A percentile compares a stretch with the other conserved stretches of the same genome.
Conservation (phyloP, 495 filamentous ascomycete species). For the Astrothelium macrocarpum region DNA sequence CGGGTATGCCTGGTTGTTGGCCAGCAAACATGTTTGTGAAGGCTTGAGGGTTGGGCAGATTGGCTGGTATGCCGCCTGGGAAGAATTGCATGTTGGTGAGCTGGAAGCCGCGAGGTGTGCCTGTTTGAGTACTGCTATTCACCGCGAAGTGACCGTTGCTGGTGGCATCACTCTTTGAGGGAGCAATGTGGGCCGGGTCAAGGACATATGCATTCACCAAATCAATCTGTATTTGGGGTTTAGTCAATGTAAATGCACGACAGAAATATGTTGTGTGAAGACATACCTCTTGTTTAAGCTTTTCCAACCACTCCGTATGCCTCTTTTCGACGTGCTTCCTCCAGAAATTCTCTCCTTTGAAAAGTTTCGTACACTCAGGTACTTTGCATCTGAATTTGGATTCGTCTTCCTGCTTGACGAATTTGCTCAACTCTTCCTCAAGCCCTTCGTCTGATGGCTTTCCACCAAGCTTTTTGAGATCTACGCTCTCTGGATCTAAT, state of each 20-base stretch:
- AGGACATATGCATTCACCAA: slow-evolving; percentile 89
- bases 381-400: slow-evolving; percentile 94
- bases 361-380: slow-evolving; percentile 88
- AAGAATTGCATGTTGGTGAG: slow-evolving; percentile 56
- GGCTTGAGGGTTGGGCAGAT: slow-evolving; percentile 34
- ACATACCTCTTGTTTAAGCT: slow-evolving; percentile 72
- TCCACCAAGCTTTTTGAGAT: slow-evolving; percentile 80
- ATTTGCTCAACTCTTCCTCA: slow-evolving; percentile 75
- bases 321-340: slow-evolving; percentile 96
- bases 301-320: slow-evolving; percentile 78
- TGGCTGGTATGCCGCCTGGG: slow-evolving; percentile 13
- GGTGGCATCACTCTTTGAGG: slow-evolving; percentile 89
- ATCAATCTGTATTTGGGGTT: slow-evolving; percentile 46
- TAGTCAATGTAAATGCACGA: slow-evolving; percentile 18
- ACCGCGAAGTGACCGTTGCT: slow-evolving; percentile 92
- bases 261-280: too few relatives aligned
- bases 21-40: slow-evolving; percentile 46
- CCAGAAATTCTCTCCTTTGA: slow-evolving; percentile 96
- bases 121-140: slow-evolving; percentile 61
- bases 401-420: slow-evolving; percentile 94
- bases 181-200: slow-evolving; percentile 86
- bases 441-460: slow-evolving; percentile 76
- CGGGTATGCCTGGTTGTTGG: slow-evolving; percentile 33
- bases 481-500: slow-evolving; percentile 78
- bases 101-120: slow-evolving; percentile 87